Base-by-base conservation (phyloP, 2,329 filamentous ascomycete species). In the Dothistroma septosporum region DNA sequence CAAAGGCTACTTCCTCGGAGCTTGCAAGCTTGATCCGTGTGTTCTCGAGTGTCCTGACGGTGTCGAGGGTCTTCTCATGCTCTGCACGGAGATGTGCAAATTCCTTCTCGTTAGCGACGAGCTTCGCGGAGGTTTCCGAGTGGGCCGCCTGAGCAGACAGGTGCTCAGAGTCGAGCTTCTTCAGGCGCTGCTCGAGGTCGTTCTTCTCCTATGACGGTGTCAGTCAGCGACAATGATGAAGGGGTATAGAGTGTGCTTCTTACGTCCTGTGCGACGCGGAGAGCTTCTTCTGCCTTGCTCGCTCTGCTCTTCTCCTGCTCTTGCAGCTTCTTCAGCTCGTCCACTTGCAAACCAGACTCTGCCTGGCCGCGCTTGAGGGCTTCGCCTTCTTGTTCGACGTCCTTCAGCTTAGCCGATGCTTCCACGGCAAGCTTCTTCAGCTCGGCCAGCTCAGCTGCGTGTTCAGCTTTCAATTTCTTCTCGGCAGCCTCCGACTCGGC, bases 401-500 rank as follows among this genome's bases (percentile, higher is more conserved):
- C 55, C 55, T 58, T 63, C 56, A 64, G 54, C 48, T 66, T 66
- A 52, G 50, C 55, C 6, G 55, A 58, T 22, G 64, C 62, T 47
- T 64, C 64, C 6, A 53, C 53, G 4, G 66, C 62, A 33, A 63
- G 53, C 41, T 60, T 57, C 59, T 64, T 63, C 32, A 63, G 37
- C 47, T 63, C 59, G 53, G 59, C 59, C 21, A 66, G 50, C 55
- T 64, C 62, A 32, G 60, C 41, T 32, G 61, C 59, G 50, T 66
- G 62, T 33, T 61, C 60, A 16, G 49, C 55, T 33, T 66, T 61
- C 44, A 66, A 57, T 57, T 66, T 66, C 60, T 63, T 61, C 47
- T 50, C 58, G 6, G 59, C 56, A 19, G 64, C 62, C 22, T 61
- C 61, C 16, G 60, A 57, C 22, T 60, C 53, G 35, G 55, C 46